Evolutionary conservation across 2,329 filamentous ascomycete genomes (phyloP).

Genomic region (Fusarium sp.): DNA sequence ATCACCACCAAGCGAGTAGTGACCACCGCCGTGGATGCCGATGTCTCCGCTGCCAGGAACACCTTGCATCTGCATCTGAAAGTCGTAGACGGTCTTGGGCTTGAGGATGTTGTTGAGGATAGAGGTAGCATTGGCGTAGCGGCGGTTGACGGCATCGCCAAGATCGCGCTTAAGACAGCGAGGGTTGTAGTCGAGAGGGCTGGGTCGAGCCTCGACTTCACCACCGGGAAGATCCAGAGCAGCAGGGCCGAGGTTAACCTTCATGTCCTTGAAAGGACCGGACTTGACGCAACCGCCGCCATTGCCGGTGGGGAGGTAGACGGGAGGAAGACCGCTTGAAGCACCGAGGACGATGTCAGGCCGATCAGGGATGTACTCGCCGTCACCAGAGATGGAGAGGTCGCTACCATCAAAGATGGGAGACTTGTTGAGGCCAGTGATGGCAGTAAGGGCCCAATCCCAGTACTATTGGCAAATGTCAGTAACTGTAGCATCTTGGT

Average conservation of each 20-base stretch:
- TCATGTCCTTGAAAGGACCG: conserved; percentile 65
- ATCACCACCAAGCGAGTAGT: conserved; percentile 60
- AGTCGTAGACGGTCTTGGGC: conserved; percentile 56
- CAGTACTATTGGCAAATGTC: conserved; percentile 56
- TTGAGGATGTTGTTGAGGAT: conserved; percentile 57
- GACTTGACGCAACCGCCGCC: conserved; percentile 70
- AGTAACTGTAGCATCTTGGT: neutral
- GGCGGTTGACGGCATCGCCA: conserved; percentile 45
- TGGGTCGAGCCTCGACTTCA: conserved; percentile 35
- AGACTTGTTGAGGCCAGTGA: conserved; percentile 57
- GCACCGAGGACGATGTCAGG: conserved; percentile 48
- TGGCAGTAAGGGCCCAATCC: conserved; percentile 61
- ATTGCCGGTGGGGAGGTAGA: conserved; percentile 60
- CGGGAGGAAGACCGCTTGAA: conserved; percentile 46
- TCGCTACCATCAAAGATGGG: conserved; percentile 66
- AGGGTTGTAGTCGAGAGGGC: conserved; percentile 58
- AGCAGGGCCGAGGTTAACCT: conserved; percentile 59
- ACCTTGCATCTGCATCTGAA: conserved; percentile 64
- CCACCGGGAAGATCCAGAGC: conserved; percentile 51
- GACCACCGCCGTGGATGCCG: conserved; percentile 57
- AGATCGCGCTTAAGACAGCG: conserved; percentile 61
- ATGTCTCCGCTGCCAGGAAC: conserved; percentile 47
- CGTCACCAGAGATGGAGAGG: conserved; percentile 63
- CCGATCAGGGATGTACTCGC: conserved; percentile 50
- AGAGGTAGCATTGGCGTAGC: conserved; percentile 49